phyloP scores from a whole-genome alignment of 306 rosid species.

The Quercus alba region DNA sequence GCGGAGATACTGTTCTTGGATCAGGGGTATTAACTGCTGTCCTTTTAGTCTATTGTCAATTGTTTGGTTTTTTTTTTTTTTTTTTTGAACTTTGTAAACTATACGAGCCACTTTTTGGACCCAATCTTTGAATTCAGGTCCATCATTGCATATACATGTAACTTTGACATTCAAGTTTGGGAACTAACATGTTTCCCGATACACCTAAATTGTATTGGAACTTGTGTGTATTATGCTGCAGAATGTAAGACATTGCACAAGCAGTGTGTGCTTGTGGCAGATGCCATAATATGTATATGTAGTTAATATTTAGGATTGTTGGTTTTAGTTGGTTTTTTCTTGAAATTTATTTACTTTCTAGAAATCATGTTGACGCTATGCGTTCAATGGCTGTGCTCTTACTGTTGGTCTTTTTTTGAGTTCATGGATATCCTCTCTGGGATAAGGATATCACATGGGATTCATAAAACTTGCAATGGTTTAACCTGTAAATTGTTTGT shows the following conservation, averaged over 20 bases:
- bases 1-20: slow-evolving; percentile 79
- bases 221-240: neutral
- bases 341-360: neutral
- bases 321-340: neutral
- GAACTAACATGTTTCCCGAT: neutral
- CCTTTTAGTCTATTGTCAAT: slow-evolving; percentile 12
- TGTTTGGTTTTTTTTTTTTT: neutral
- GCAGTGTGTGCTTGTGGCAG: too few species aligned
- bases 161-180: neutral
- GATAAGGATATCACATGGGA: neutral
- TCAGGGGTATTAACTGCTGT: slow-evolving; percentile 55
- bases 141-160: too few species aligned
- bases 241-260: neutral
- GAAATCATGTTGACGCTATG: neutral
- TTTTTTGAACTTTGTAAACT: slow-evolving; percentile 15
- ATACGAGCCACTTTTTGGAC: neutral
- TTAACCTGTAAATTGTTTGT: neutral
- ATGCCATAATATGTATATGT: too few species aligned
- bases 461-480: neutral
- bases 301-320: neutral
- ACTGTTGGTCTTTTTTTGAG: neutral
- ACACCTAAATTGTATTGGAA: neutral
- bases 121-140: neutral
- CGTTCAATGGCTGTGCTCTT: neutral
- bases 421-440: neutral